These are phyloP conservation scores for Colletotrichum salicis DNA, from an alignment of 2,329 filamentous ascomycete species.

Conservation along the genomic window DNA sequence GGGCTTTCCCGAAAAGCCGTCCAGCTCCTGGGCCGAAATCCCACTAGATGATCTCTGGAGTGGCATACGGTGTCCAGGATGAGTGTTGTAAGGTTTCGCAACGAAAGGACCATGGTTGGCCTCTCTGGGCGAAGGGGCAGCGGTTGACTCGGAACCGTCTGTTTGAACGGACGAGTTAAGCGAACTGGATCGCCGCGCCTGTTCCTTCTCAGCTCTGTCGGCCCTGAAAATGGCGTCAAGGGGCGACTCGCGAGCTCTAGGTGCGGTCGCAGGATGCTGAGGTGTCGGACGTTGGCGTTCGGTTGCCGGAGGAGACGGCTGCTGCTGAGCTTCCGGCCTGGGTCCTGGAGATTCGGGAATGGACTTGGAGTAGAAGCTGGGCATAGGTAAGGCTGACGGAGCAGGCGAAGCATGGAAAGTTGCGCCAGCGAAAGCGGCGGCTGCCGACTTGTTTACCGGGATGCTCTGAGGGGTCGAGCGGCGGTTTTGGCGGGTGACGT, in stretches of 20 bases:
- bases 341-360: constrained; percentile 70
- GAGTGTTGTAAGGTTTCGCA: constrained; percentile 26
- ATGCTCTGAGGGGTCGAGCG: constrained; percentile 52
- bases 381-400: constrained; percentile 88
- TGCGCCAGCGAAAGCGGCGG: constrained; percentile 84
- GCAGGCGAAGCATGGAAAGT: constrained; percentile 96
- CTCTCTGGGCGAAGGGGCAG: constrained; percentile 51
- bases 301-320: constrained; percentile 63
- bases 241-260: constrained; percentile 71
- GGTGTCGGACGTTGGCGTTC: constrained; percentile 62
- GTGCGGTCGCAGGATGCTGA: constrained; percentile 47
- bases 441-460: constrained; percentile 54
- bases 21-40: constrained; percentile 76
- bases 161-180: constrained; percentile 53
- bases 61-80: constrained; percentile 28
- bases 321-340: constrained; percentile 50
- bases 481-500: constrained; percentile 51
- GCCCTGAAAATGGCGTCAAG: constrained; percentile 92
- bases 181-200: constrained; percentile 64
- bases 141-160: constrained; percentile 63
- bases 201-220: constrained; percentile 80
- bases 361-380: constrained; percentile 84
- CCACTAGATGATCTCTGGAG: constrained; percentile 46
- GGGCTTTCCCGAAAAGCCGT: constrained; percentile 64
- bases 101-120: constrained; percentile 31